Evolutionary conservation across 352 stramenopile genomes (phyloP).

Genomic region (Globisporangium cederbergense): DNA sequence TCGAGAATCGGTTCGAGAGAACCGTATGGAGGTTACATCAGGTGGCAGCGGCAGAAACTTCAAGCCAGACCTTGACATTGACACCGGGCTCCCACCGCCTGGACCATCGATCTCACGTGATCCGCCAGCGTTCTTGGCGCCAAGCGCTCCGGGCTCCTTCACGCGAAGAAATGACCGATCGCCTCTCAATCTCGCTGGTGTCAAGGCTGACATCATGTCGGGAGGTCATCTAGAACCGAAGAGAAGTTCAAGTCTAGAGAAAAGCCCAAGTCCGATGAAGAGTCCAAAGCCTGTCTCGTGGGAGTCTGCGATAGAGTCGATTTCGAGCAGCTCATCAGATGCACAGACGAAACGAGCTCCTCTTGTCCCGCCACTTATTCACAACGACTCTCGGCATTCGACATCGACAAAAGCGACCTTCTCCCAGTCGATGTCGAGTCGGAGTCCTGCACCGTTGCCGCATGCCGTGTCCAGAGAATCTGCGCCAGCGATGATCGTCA

Average conservation of each 20-base stretch:
- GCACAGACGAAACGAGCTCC: neutral
- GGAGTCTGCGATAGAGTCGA: neutral
- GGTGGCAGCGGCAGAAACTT: neutral
- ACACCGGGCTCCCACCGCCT: conserved; percentile 3
- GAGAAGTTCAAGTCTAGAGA: neutral
- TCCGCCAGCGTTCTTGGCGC: neutral
- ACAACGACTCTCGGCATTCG: neutral
- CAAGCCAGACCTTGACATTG: conserved; percentile 18
- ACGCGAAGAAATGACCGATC: neutral
- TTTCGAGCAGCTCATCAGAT: neutral
- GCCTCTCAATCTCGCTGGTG: conserved; percentile 12
- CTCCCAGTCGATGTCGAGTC: conserved; percentile 3
- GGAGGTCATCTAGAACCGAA: neutral
- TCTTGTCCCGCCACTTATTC: neutral
- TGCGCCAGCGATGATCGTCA: conserved; percentile 1
- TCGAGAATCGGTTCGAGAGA: conserved; percentile 10
- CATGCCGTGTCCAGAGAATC: neutral
- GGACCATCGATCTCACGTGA: neutral
- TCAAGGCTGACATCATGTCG: conserved; percentile 17
- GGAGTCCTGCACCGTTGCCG: neutral
- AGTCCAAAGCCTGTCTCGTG: neutral
- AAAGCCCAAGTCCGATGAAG: neutral
- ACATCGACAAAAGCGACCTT: neutral
- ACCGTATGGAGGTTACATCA: neutral
- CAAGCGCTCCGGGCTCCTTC: neutral